Conservation (phyloP, 352 stramenopile species). For the Phytophthora pseudosyringae region DNA sequence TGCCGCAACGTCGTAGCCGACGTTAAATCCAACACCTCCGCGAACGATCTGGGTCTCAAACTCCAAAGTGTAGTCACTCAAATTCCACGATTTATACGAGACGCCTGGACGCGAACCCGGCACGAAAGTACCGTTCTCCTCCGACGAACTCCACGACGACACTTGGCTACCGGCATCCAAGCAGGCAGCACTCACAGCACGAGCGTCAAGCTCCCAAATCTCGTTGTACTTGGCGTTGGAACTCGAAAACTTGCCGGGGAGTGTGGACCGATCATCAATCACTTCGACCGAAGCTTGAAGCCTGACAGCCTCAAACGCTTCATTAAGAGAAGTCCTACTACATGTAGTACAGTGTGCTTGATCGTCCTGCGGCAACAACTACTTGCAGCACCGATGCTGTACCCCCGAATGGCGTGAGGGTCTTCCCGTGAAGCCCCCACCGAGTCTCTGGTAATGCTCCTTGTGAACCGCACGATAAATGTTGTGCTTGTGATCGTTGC, state of each 20-base stretch:
- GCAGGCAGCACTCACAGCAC: slow-evolving; percentile 37
- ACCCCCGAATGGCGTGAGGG: too few species aligned
- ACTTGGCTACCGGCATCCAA: slow-evolving; percentile 34
- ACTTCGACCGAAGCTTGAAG: slow-evolving; percentile 37
- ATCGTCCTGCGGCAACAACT: too few species aligned
- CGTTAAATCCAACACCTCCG: too few species aligned
- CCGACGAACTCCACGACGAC: slow-evolving; percentile 30
- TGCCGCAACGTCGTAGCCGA: slow-evolving; percentile 31
- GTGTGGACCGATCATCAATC: slow-evolving; percentile 28
- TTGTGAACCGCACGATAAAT: too few species aligned
- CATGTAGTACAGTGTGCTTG: too few species aligned
- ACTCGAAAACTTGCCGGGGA: slow-evolving; percentile 39
- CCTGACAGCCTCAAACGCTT: slow-evolving; percentile 35
- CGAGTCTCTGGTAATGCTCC: too few species aligned
- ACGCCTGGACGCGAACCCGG: slow-evolving; percentile 33
- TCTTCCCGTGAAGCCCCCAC: not conserved
- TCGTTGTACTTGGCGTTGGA: slow-evolving; percentile 43
- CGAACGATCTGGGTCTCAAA: slow-evolving; percentile 42
- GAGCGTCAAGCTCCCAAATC: slow-evolving; percentile 37
- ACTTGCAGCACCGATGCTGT: too few species aligned
- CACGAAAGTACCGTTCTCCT: slow-evolving; percentile 43
- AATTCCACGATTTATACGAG: slow-evolving; percentile 39
- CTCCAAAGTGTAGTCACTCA: slow-evolving; percentile 38
- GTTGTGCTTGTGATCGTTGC: too few species aligned
- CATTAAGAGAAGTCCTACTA: too few species aligned